Conservation (phyloP, 225 moss, liverwort and hornwort genomes). For the Pleurozium schreberi region DNA sequence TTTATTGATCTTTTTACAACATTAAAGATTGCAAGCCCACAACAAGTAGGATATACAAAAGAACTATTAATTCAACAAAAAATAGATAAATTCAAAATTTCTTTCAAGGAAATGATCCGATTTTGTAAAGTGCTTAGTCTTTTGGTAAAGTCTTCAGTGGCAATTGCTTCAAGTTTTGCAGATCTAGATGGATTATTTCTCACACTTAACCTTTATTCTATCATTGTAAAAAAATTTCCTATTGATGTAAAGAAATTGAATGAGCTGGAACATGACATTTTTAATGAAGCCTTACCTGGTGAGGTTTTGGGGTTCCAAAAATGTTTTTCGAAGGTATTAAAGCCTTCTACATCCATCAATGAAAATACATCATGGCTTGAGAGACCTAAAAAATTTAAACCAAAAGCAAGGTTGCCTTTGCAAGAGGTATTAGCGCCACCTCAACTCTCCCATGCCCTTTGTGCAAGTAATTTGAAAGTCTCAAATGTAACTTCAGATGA, state of each 20-base stretch:
- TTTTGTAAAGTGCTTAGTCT: conserved; percentile 31
- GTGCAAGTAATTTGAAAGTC: not conserved
- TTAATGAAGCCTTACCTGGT: not conserved
- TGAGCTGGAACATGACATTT: not conserved
- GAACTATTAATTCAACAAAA: not conserved
- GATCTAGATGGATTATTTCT: conserved; percentile 34
- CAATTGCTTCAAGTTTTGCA: conserved; percentile 32
- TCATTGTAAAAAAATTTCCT: conserved; percentile 38
- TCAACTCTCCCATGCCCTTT: not conserved
- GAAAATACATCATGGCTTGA: not conserved
- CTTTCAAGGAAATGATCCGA: conserved; percentile 12
- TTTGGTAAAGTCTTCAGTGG: conserved; percentile 24
- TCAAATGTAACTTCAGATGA: not conserved
- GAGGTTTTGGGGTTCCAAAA: not conserved
- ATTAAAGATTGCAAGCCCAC: not conserved
- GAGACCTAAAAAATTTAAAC: not conserved
- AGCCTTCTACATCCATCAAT: not conserved
- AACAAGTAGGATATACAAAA: not conserved
- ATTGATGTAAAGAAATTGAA: not conserved
- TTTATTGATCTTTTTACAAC: conserved; percentile 2
- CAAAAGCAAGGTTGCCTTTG: not conserved
- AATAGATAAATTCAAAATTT: not conserved
- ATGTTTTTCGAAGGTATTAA: not conserved
- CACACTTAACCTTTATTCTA: conserved; percentile 39
- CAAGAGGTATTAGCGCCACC: not conserved